Base-by-base conservation (phyloP, 1,284 basidiomycete genomes). In the Moesziomyces globuligerus region DNA sequence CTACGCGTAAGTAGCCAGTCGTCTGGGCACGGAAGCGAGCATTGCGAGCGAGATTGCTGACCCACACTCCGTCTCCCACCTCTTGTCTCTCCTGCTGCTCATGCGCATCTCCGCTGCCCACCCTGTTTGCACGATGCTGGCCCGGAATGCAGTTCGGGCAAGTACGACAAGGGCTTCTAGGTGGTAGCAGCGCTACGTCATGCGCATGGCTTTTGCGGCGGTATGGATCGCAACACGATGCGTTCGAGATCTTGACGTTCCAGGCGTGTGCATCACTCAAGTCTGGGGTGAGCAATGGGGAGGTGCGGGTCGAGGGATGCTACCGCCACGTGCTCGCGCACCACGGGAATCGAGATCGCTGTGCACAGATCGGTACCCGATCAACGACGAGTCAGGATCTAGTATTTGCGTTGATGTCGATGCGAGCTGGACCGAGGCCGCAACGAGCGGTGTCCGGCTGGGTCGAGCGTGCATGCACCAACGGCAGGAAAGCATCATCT, bases 1-100 rank as follows among this genome's bases (percentile, higher is more conserved):
- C 83, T 95, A 80, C 43, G 72, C 61, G 76, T 81, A 69, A 56
- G 78, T 72, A 29, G 0, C 7, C 7, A 50, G 28, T 11, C 8
- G 17, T 8, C 7, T 10, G 25, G 10, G 20, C n/a, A n/a, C n/a
- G n/a, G n/a, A n/a, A n/a, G n/a, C n/a, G n/a, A n/a, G n/a, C 10
- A 21, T 32, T n/a, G 18, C 3, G 6, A 17, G 17, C 21, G 41
- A 18, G n/a, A 25, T 10, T 8, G 4, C 36, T 37, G 43, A 47
- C 55, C 44, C 34, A 57, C 48, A 9, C 25, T 37, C 18, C 17
- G 15, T 32, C 32, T 42, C 41, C 20, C 18, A 25, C 10, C 3
- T 4, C 9, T 20, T 37, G 17, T 18, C 18, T 25, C 18, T 21
- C 23, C 25, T n/a, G 0, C 20, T 39, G 2, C 26, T 23, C n/a